Conservation (phyloP, 495 filamentous ascomycete genomes). For the Penicillium pulvis region DNA sequence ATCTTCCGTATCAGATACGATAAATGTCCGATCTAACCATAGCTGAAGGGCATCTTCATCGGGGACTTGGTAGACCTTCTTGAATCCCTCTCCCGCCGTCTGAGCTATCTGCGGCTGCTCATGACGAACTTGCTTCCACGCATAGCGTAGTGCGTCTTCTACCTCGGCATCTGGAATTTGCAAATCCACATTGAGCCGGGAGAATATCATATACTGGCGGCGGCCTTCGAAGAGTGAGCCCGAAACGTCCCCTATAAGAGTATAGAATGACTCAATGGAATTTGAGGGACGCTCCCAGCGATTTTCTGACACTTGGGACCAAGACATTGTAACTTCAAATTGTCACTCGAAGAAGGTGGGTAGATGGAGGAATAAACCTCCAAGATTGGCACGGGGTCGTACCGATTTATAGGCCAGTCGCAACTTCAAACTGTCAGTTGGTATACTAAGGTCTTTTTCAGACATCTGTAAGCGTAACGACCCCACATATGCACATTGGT, state of each 20-base stretch:
- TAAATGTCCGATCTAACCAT: conserved; percentile 3
- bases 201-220: neutral
- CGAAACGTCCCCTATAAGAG: neutral
- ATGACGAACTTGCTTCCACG: conserved; percentile 5
- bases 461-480: too few relatives aligned
- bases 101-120: conserved; percentile 2
- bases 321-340: neutral
- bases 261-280: neutral
- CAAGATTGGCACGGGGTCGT: too few relatives aligned
- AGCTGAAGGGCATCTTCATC: neutral
- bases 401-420: too few relatives aligned
- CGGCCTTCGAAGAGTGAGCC: neutral
- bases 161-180: neutral
- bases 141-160: neutral
- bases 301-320: conserved; percentile 1
- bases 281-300: neutral
- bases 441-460: too few relatives aligned
- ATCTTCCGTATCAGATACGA: neutral
- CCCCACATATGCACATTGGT: too few relatives aligned
- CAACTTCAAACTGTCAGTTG: too few relatives aligned
- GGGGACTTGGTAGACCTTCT: conserved; percentile 3
- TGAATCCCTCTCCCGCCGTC: neutral
- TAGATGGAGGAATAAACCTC: too few relatives aligned
- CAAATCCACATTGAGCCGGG: neutral
- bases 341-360: too few relatives aligned